A percentile compares a stretch with the other conserved stretches of the same genome.
Conservation (phyloP, 345 rosid species). For the Balakata baccata region DNA sequence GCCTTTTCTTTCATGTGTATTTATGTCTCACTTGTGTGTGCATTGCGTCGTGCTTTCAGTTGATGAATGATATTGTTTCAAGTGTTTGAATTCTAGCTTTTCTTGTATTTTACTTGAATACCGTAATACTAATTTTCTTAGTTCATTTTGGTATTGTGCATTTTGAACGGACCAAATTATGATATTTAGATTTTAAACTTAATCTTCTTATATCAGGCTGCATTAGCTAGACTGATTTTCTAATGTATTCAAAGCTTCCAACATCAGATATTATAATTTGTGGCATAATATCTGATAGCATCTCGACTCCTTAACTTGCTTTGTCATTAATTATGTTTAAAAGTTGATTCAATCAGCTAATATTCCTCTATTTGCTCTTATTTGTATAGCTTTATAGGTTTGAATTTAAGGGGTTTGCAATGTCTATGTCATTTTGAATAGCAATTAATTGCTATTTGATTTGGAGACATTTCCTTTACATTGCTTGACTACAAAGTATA, state of each 20-base stretch:
- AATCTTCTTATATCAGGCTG: not conserved
- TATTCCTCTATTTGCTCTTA: not conserved
- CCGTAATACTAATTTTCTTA: not conserved
- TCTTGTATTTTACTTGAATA: not conserved
- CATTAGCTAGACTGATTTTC: not conserved
- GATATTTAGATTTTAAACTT: not conserved
- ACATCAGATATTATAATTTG: not conserved
- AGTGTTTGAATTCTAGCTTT: not conserved
- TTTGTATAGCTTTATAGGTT: not conserved
- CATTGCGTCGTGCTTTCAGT: not conserved
- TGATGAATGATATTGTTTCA: not conserved
- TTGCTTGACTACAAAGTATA: too few species aligned
- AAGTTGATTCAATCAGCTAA: not conserved
- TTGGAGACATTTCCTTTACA: not conserved
- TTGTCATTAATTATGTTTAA: not conserved
- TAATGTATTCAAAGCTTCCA: not conserved
- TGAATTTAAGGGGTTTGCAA: not conserved
- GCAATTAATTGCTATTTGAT: not conserved
- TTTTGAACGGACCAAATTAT: constrained; percentile 1
- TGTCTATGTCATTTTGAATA: not conserved
- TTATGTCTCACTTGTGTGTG: not conserved
- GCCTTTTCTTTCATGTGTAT: not conserved
- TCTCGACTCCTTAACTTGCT: not conserved
- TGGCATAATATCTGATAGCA: not conserved
- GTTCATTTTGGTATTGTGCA: not conserved